These are phyloP conservation scores for Botrytis byssoidea DNA, from an alignment of 2,329 filamentous ascomycete species.

Conservation along the genomic window DNA sequence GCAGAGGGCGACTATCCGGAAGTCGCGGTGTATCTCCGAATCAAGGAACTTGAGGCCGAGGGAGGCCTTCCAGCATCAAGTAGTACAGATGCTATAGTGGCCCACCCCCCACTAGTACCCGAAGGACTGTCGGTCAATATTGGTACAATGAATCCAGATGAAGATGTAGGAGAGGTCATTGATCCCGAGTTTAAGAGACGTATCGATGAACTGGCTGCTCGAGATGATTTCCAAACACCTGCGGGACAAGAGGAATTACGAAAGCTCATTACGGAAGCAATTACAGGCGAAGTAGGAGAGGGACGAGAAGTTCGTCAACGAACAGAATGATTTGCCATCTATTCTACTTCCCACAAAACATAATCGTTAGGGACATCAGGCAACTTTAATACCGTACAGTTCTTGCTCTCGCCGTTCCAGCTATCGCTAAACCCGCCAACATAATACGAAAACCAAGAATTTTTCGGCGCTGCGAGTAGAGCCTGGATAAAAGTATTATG, in stretches of 20 bases:
- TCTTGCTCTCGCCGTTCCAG: slow-evolving; percentile 46
- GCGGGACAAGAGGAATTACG: slow-evolving; percentile 78
- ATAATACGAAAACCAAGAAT: slow-evolving; percentile 56
- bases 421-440: slow-evolving; percentile 52
- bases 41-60: slow-evolving; percentile 37
- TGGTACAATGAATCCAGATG: slow-evolving; percentile 67
- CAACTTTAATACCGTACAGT: slow-evolving; percentile 55
- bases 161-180: slow-evolving; percentile 60
- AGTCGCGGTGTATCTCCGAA: slow-evolving; percentile 68
- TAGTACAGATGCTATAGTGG: neutral
- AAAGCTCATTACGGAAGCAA: slow-evolving; percentile 74
- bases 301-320: slow-evolving; percentile 64
- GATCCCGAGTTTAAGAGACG: slow-evolving; percentile 81
- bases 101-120: slow-evolving; percentile 62
- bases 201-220: slow-evolving; percentile 84
- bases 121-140: slow-evolving; percentile 76
- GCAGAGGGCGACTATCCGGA: slow-evolving; percentile 75
- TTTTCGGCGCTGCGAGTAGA: slow-evolving; percentile 46
- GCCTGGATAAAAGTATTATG: slow-evolving; percentile 48
- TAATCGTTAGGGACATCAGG: slow-evolving; percentile 52
- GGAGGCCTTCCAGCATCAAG: neutral
- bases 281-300: slow-evolving; percentile 65
- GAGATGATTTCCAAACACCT: slow-evolving; percentile 79
- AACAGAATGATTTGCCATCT: slow-evolving; percentile 48
- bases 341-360: slow-evolving; percentile 57